These are phyloP conservation scores for Fusarium lyarnte DNA, from an alignment of 2,329 filamentous ascomycete genomes.

Conservation along the genomic window DNA sequence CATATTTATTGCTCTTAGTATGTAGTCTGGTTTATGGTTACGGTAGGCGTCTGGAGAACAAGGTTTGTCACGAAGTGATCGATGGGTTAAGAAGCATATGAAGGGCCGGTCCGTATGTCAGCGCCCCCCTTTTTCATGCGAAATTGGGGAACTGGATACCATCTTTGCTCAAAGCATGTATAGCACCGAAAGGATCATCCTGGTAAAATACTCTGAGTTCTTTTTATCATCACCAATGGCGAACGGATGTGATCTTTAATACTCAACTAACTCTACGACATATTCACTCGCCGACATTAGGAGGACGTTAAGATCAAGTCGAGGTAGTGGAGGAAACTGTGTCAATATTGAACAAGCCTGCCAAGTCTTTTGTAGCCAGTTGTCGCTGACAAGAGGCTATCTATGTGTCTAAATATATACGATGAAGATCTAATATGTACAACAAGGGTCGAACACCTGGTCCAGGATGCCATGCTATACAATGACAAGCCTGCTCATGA, in stretches of 20 bases:
- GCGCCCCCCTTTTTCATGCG: background rate
- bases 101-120: background rate
- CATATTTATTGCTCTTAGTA: background rate
- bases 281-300: no score
- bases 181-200: background rate
- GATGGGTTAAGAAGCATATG: background rate
- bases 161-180: background rate
- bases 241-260: rapidly evolving
- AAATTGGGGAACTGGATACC: no score
- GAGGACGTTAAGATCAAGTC: background rate
- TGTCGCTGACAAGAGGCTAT: constrained; percentile 10
- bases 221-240: rapidly evolving
- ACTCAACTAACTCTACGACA: background rate
- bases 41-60: background rate
- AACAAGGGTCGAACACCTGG: constrained; percentile 28
- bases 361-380: constrained; percentile 17
- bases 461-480: constrained; percentile 20
- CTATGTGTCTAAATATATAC: constrained; percentile 34
- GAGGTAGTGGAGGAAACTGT: background rate
- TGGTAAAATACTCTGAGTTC: background rate
- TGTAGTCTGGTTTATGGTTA: background rate
- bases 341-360: constrained; percentile 12
- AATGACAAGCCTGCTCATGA: constrained; percentile 15
- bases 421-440: constrained; percentile 28
- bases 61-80: background rate